These are phyloP conservation scores for Deinandra increscens DNA, from an alignment of 129 eudicot species.

Conservation along the genomic window DNA sequence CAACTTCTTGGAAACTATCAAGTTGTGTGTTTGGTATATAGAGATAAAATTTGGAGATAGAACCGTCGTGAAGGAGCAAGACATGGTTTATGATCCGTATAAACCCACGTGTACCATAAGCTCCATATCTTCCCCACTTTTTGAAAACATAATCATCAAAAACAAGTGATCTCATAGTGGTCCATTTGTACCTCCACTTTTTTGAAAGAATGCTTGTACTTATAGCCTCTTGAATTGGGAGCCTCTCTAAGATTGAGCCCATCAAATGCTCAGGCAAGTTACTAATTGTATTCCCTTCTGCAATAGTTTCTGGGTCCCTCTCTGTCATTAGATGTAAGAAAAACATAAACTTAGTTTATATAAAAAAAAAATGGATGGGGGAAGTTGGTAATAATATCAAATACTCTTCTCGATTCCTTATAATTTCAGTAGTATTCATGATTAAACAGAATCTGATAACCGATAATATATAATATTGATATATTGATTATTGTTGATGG, in stretches of 20 bases:
- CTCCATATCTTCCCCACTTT: background rate
- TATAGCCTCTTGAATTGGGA: constrained; percentile 25
- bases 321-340: background rate
- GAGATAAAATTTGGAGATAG: constrained; percentile 1
- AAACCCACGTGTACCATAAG: constrained; percentile 2
- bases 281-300: background rate
- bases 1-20: constrained; percentile 26
- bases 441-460: too few species aligned
- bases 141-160: constrained; percentile 1
- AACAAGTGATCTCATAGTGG: background rate
- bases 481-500: too few species aligned
- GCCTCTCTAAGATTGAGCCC: constrained; percentile 20
- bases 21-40: constrained; percentile 10
- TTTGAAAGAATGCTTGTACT: constrained; percentile 20
- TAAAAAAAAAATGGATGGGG: too few species aligned
- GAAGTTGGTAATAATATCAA: too few species aligned
- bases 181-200: constrained; percentile 30
- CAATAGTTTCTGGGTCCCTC: background rate
- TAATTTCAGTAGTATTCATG: too few species aligned
- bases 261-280: constrained; percentile 15
- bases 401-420: too few species aligned
- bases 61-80: constrained; percentile 15
- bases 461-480: too few species aligned
- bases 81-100: constrained; percentile 19
- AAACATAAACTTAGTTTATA: too few species aligned